Conservation (phyloP, 2,329 filamentous ascomycete species). For the Phoma herbarum region DNA sequence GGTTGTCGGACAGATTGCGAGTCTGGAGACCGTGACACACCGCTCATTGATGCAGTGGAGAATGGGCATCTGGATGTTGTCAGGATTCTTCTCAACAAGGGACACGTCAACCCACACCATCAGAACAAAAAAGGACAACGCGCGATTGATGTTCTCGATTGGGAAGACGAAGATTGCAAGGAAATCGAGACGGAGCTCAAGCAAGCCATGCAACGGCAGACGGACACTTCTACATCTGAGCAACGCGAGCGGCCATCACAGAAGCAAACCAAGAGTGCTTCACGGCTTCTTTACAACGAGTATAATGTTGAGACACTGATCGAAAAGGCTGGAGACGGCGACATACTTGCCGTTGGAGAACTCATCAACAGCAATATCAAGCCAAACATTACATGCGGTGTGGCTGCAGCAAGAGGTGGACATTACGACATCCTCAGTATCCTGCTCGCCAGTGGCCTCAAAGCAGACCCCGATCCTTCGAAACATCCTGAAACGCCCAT, state of each 20-base stretch:
- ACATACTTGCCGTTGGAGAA: conserved; percentile 58
- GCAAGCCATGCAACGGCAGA: conserved; percentile 61
- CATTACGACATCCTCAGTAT: conserved; percentile 88
- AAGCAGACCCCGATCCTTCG: conserved; percentile 68
- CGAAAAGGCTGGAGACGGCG: conserved; percentile 59
- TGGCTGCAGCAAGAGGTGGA: conserved; percentile 89
- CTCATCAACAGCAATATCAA: conserved; percentile 60
- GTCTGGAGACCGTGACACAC: conserved; percentile 81
- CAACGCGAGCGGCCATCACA: conserved; percentile 39
- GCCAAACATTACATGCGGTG: conserved; percentile 84
- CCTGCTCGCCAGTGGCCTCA: conserved; percentile 59
- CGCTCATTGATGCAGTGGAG: conserved; percentile 93
- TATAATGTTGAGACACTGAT: conserved; percentile 59
- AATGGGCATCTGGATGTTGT: conserved; percentile 93
- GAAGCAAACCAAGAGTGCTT: conserved; percentile 50
- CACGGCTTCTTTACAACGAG: conserved; percentile 59
- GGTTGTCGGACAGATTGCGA: conserved; percentile 86
- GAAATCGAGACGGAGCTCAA: conserved; percentile 79
- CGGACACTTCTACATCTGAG: conserved; percentile 62
- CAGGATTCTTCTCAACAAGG: conserved; percentile 80
- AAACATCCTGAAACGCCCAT: conserved; percentile 92
- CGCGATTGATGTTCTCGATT: conserved; percentile 82
- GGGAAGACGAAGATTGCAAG: conserved; percentile 77
- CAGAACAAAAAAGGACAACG: conserved; percentile 93
- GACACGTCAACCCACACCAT: conserved; percentile 84